These are phyloP conservation scores for Panellus pusillus DNA, from an alignment of 768 basidiomycete genomes.

Conservation along the genomic window DNA sequence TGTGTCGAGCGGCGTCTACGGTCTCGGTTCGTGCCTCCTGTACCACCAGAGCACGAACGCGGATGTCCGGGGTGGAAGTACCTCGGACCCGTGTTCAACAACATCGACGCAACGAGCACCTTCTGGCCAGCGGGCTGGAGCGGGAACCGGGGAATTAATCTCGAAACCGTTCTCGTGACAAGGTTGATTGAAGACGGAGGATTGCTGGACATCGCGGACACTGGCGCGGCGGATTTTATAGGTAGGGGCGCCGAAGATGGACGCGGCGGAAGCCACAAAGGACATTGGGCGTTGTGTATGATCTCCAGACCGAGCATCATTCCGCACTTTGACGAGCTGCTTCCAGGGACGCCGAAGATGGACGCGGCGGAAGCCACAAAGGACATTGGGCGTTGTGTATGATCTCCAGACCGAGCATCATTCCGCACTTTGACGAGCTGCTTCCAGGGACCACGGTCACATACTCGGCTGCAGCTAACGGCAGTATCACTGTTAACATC, in stretches of 20 bases:
- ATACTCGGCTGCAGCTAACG: neutral
- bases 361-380: constrained; percentile 10
- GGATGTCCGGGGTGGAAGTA: constrained; percentile 17
- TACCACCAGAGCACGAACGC: constrained; percentile 17
- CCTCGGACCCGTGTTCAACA: constrained; percentile 12
- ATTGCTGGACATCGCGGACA: constrained; percentile 6
- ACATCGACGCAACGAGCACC: neutral
- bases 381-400: constrained; percentile 18
- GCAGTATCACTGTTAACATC: constrained; percentile 10
- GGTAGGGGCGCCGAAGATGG: constrained; percentile 16
- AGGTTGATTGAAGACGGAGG: constrained; percentile 14
- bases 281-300: constrained; percentile 18
- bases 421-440: neutral
- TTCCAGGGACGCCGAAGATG: constrained; percentile 10
- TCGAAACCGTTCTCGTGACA: constrained; percentile 16
- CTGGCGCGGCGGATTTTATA: constrained; percentile 13
- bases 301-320: neutral
- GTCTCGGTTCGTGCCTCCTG: constrained; percentile 10
- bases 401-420: neutral
- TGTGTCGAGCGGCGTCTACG: constrained; percentile 12
- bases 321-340: neutral
- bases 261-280: constrained; percentile 10
- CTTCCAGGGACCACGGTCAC: constrained; percentile 13
- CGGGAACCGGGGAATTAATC: constrained; percentile 17
- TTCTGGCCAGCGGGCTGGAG: constrained; percentile 17